These are phyloP conservation scores for Phytophthora gonapodyides DNA, from an alignment of 352 stramenopile genomes.

Conservation along the genomic window DNA sequence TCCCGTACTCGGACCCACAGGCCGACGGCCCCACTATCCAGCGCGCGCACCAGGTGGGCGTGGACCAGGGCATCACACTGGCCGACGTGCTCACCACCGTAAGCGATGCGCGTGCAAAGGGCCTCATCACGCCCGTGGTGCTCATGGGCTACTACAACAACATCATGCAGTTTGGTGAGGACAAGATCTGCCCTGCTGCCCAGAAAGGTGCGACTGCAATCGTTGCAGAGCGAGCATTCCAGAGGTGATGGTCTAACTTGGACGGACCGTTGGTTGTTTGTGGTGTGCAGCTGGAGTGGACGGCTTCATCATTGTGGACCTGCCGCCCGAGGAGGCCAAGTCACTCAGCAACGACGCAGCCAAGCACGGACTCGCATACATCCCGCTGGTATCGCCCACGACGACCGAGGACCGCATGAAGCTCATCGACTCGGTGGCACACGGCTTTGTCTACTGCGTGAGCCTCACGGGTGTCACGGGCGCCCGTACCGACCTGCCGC, in stretches of 20 bases:
- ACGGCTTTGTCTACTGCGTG: constrained; percentile 90
- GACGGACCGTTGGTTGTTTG: constrained; percentile 2
- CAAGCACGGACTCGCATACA: constrained; percentile 93
- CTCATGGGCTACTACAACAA: constrained; percentile 99
- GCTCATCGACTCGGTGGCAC: constrained; percentile 67
- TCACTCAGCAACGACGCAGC: constrained; percentile 91
- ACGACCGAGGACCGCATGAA: constrained; percentile 95
- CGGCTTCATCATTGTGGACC: constrained; percentile 99
- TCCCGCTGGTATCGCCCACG: constrained; percentile 97
- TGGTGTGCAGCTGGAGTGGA: constrained; percentile 83
- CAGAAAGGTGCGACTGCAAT: constrained; percentile 55
- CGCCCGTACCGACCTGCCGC: constrained; percentile 87
- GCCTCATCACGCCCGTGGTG: constrained; percentile 95
- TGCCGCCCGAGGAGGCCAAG: constrained; percentile 95
- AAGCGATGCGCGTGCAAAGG: constrained; percentile 86
- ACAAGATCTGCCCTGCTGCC: constrained; percentile 86
- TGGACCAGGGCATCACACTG: constrained; percentile 95
- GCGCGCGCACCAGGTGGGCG: constrained; percentile 93
- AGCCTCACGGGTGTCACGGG: constrained; percentile 94
- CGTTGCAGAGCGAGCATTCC: neutral
- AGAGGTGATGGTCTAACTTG: constrained; percentile 2
- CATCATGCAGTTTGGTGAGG: constrained; percentile 96
- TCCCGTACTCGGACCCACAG: constrained; percentile 99
- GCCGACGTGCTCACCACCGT: constrained; percentile 94
- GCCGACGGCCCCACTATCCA: constrained; percentile 98